A percentile compares a stretch with the other conserved stretches of the same genome.
These are phyloP conservation scores for Exophiala spinifera DNA, from an alignment of 2,329 filamentous ascomycete species.

Conservation along the genomic window DNA sequence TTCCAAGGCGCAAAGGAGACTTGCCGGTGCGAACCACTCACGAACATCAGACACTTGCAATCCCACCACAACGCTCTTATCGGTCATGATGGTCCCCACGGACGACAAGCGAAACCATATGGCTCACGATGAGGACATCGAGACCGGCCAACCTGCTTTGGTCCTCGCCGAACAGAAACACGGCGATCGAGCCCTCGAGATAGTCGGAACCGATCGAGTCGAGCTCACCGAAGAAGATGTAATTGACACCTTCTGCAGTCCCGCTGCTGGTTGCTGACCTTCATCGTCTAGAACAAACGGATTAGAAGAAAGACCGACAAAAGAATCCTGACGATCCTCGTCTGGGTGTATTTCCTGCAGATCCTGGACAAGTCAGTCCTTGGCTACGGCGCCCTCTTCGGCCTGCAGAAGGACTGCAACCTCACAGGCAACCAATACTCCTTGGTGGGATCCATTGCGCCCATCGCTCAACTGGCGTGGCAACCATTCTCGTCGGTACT, in stretches of 20 bases:
- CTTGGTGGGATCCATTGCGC: conserved; percentile 55
- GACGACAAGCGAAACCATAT: conserved; percentile 18
- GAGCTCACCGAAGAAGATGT: conserved; percentile 40
- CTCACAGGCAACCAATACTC: conserved; percentile 57
- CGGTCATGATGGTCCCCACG: conserved; percentile 9
- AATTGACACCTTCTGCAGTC: background rate
- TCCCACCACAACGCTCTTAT: too few relatives aligned
- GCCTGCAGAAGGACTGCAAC: conserved; percentile 49
- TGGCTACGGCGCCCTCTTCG: conserved; percentile 58
- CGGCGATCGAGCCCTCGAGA: conserved; percentile 27
- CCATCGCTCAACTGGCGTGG: conserved; percentile 61
- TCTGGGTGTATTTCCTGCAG: conserved; percentile 49
- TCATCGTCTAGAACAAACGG: conserved; percentile 45
- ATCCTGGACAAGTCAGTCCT: conserved; percentile 60
- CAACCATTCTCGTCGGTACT: conserved; percentile 59
- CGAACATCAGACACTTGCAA: too few relatives aligned
- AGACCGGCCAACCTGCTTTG: conserved; percentile 10
- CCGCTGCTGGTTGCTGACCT: background rate
- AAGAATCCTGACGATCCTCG: conserved; percentile 50
- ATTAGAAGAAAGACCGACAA: conserved; percentile 62
- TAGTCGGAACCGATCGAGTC: conserved; percentile 30
- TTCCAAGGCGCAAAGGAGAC: background rate
- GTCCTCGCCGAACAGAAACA: conserved; percentile 23
- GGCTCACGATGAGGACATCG: conserved; percentile 25
- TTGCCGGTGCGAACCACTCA: too few relatives aligned